These are phyloP conservation scores for Aulographum hederae DNA, from an alignment of 2,329 filamentous ascomycete genomes.

Conservation along the genomic window DNA sequence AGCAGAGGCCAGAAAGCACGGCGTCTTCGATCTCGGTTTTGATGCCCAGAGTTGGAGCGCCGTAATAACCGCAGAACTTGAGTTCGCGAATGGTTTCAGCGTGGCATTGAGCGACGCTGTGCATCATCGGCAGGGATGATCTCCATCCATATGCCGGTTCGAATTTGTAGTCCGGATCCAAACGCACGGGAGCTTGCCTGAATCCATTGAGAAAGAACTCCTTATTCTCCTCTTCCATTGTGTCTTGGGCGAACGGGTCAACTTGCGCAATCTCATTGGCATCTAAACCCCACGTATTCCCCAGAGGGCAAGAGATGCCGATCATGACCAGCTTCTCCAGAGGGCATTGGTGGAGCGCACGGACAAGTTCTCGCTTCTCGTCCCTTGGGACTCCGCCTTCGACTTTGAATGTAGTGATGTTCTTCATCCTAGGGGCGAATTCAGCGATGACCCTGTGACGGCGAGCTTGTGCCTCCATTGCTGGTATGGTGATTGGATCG, in stretches of 20 bases:
- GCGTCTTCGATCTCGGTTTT: slow-evolving; percentile 19
- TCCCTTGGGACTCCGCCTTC: slow-evolving; percentile 28
- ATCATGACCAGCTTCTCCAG: slow-evolving; percentile 27
- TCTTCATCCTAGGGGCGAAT: slow-evolving; percentile 23
- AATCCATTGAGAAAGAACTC: too few relatives aligned
- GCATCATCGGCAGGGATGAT: slow-evolving; percentile 18
- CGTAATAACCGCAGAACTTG: slow-evolving; percentile 29
- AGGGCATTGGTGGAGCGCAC: slow-evolving; percentile 21
- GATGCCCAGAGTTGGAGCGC: slow-evolving; percentile 20
- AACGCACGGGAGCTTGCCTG: too few relatives aligned
- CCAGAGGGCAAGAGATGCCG: slow-evolving; percentile 21
- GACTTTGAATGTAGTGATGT: slow-evolving; percentile 24
- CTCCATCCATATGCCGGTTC: slow-evolving; percentile 28
- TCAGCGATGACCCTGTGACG: slow-evolving; percentile 21
- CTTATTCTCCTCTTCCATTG: slow-evolving; percentile 10
- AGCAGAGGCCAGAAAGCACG: slow-evolving; percentile 19
- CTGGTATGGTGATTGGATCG: slow-evolving; percentile 3
- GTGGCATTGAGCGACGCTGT: slow-evolving; percentile 23
- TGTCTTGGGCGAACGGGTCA: slow-evolving; percentile 6
- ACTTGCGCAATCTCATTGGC: slow-evolving; percentile 15
- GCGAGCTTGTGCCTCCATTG: slow-evolving; percentile 5
- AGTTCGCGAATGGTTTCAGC: slow-evolving; percentile 22
- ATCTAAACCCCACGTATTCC: slow-evolving; percentile 24
- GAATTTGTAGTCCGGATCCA: too few relatives aligned
- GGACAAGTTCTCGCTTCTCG: slow-evolving; percentile 25